phyloP scores from a whole-genome alignment of 768 basidiomycete genomes.

The Russula sp. region DNA sequence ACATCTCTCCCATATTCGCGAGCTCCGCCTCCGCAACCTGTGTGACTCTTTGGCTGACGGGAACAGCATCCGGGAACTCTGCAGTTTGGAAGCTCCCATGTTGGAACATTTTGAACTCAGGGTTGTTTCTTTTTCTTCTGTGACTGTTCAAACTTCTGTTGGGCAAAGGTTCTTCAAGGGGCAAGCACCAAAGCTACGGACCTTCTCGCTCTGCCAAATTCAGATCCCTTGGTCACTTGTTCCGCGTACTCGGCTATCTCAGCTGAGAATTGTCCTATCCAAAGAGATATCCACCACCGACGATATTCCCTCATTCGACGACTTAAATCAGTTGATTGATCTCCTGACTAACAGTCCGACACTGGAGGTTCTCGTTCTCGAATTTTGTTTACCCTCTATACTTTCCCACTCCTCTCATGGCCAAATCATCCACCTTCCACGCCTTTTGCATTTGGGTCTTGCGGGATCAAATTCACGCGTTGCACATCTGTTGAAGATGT shows the following conservation, averaged over 20 bases:
- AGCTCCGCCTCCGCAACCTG: not conserved
- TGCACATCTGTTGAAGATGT: too few species aligned
- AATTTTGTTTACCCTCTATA: not conserved
- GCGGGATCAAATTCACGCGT: too few species aligned
- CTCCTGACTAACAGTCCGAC: not conserved
- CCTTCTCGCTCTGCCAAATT: too few species aligned
- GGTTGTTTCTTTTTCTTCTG: not conserved
- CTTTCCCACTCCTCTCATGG: not conserved
- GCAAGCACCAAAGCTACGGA: conserved; percentile 2
- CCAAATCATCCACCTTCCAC: too few species aligned
- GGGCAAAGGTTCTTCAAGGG: not conserved
- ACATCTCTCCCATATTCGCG: conserved; percentile 7
- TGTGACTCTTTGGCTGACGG: not conserved
- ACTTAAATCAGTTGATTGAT: not conserved
- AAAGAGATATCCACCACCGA: not conserved
- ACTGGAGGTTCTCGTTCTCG: conserved; percentile 4
- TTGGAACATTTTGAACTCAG: conserved; percentile 14
- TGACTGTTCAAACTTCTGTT: not conserved
- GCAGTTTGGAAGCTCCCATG: not conserved
- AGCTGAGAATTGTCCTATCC: not conserved
- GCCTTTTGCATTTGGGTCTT: too few species aligned
- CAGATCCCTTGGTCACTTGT: conserved; percentile 2
- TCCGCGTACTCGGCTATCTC: conserved; percentile 6
- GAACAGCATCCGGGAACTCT: not conserved
- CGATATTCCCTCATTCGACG: not conserved